Evolutionary conservation across 139 green algal genomes (phyloP).

Genomic region (Chlamydomonas sphaeroides): DNA sequence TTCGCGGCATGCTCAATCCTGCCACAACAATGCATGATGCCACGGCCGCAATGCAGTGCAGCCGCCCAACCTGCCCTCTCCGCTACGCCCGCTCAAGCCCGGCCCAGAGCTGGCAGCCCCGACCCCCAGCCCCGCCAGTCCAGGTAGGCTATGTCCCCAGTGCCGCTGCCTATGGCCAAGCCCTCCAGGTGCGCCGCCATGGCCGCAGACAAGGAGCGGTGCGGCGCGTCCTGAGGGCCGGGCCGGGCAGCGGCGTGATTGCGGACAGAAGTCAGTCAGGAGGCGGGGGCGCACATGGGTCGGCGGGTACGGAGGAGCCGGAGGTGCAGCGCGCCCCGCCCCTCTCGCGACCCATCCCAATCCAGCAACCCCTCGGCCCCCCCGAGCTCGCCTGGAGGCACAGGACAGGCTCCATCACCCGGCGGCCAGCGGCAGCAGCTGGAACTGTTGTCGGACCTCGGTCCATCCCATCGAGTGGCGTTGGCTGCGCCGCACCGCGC

Average conservation of each 20-base stretch:
- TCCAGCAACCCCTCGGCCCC: background rate
- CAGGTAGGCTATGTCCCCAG: slow-evolving; percentile 33
- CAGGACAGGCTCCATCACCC: slow-evolving; percentile 4
- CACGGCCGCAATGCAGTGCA: too few relatives aligned
- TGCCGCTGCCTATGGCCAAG: slow-evolving; percentile 38
- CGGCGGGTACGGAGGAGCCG: background rate
- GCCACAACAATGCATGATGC: too few relatives aligned
- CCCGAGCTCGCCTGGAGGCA: slow-evolving; percentile 9
- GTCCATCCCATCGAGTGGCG: too few relatives aligned
- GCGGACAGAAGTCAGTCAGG: background rate
- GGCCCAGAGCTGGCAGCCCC: too few relatives aligned
- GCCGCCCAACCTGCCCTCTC: too few relatives aligned
- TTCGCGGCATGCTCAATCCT: too few relatives aligned
- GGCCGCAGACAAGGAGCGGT: slow-evolving; percentile 23
- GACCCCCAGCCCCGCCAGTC: too few relatives aligned
- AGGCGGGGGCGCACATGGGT: background rate
- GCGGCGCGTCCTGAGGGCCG: background rate
- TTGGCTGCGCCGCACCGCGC: too few relatives aligned
- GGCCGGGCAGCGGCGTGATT: background rate
- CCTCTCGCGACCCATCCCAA: background rate
- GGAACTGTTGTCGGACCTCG: background rate
- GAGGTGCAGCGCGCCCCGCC: background rate
- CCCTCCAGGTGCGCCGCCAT: slow-evolving; percentile 16
- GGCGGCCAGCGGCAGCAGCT: background rate
- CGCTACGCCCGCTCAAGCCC: too few relatives aligned